A percentile compares a stretch with the other conserved stretches of the same genome.
phyloP scores from a whole-genome alignment of 305 asterid genomes.

The Fraxinus sp. region DNA sequence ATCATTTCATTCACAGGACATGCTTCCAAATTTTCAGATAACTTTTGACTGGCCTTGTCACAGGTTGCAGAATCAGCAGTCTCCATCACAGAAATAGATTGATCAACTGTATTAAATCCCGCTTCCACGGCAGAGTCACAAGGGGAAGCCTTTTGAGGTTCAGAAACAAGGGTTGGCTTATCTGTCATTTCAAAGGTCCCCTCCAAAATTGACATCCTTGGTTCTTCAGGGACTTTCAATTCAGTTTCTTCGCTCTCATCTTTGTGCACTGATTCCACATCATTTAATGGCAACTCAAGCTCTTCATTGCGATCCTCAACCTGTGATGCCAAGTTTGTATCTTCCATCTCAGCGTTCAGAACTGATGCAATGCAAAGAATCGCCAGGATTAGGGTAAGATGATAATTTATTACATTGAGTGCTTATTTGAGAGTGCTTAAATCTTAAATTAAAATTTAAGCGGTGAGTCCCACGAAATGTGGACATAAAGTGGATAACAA shows the following conservation, averaged over 20 bases:
- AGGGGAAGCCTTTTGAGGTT: slow-evolving; percentile 29
- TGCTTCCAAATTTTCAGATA: slow-evolving; percentile 26
- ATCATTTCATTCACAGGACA: slow-evolving; percentile 29
- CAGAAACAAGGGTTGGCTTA: slow-evolving; percentile 36
- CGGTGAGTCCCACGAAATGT: not conserved
- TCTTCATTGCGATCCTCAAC: slow-evolving; percentile 33
- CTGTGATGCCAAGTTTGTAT: slow-evolving; percentile 29
- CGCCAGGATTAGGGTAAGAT: slow-evolving; percentile 16
- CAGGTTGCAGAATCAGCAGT: slow-evolving; percentile 35
- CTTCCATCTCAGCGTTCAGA: slow-evolving; percentile 45
- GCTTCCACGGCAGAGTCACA: slow-evolving; percentile 34
- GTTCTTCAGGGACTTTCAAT: slow-evolving; percentile 34
- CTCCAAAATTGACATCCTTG: slow-evolving; percentile 26
- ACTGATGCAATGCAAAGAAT: slow-evolving; percentile 39
- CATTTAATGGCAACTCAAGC: slow-evolving; percentile 29
- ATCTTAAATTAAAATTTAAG: not conserved
- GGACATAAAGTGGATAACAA: not conserved
- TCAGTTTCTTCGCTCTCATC: slow-evolving; percentile 36
- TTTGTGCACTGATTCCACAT: slow-evolving; percentile 19
- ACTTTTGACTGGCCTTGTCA: slow-evolving; percentile 33
- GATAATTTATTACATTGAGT: not conserved
- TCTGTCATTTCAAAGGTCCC: slow-evolving; percentile 28
- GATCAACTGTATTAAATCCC: slow-evolving; percentile 29
- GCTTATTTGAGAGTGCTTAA: not conserved
- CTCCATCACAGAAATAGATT: slow-evolving; percentile 33